Evolutionary conservation across 805 yeast species (phyloP), one percentile per base, ranked within the genome.

Genomic region (Candida sphagnicola): DNA sequence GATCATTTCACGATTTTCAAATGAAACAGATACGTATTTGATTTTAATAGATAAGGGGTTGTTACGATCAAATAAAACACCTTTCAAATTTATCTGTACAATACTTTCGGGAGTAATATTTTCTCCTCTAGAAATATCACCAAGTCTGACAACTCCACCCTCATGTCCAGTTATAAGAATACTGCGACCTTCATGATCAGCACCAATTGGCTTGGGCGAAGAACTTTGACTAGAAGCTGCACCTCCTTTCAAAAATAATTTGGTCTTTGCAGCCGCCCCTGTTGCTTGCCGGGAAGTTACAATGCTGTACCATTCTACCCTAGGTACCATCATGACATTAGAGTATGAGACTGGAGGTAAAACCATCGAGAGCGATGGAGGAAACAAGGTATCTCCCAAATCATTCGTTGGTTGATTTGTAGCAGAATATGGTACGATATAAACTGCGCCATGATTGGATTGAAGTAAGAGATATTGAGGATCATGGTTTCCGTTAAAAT

Each of bases 41-140:
- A 89, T 77, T 0, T 74, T 61, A 14, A 72, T 58, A 10, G 73
- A 68, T 1, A 61, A 58, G 0, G 60, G 56, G 13, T 41, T 35
- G 18, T 49, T 47, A 32, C 41, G 37, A 30, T 57, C 57, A 28
- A 49, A 57, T 31, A 67, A 52, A 1, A 68, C 60, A 28, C 60
- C 65, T 24, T 54, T 53, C 34, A 67, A 53, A 38, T 61, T 55
- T 23, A 67, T 46, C 43, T 63, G 68, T 1, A 67, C 50, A 5
- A 53, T 46, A 26, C 52, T 53, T 35, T 61, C 68, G 8, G 56
- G 47, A 17, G 59, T 67, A 35, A 48, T 59, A 17, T 52, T 57
- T 34, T 86, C 96, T 15, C 85, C 84, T 40, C 80, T 78, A 0
- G 95, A 79, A 0, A 88, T 82, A 61, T 91, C 95, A 80, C 89